Evolutionary conservation across 1,139 yeast genomes (phyloP), one percentile per base, ranked within the genome.

Genomic region (Taphrina populina): DNA sequence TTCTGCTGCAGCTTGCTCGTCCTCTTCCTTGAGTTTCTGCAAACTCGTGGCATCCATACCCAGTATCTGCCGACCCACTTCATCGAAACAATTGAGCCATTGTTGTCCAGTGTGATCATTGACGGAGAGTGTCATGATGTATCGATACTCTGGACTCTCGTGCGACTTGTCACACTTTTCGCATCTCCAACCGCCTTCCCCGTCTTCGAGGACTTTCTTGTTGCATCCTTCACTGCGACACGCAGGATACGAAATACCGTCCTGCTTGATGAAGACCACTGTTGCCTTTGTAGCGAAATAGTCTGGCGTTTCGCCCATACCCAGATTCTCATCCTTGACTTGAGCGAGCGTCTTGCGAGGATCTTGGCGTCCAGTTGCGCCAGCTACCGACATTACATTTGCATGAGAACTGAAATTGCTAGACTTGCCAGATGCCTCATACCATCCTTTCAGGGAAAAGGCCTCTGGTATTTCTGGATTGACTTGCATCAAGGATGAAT

Each of bases 391-490:
- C 11, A 58, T 43, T 15, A 49, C 21, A 10, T 47, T 57, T 39
- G 61, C 44, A 19, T 62, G 59, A 7, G 59, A 45, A 26, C 59
- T 57, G 35, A 61, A 57, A 10, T 59, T 43, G 27, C 44, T 39
- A 5, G 56, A 59, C 74, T 72, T 40, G 76, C 96, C 96, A 63
- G 80, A 81, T 51, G 83, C 79, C 66, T 88, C 95, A 66, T 82
- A 94, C 99, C 99, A 94, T 3, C 98, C 97, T 69, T 88, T 87
- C 63, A 94, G 77, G 56, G 80, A 77, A 68, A 81, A 88, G 4
- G 96, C 92, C 69, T 88, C 96, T 15, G 87, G 83, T 19, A 86
- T 79, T 66, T 90, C 96, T 1, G 98, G 98, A 63, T 87, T 86
- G 11, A 85, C 76, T 43, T 81, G 69, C 63, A 92, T 72, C 2